Percentiles rank a stretch among this genome's conserved stretches.
phyloP scores from a whole-genome alignment of 345 rosid species.

The Pugionium dolabratum region DNA sequence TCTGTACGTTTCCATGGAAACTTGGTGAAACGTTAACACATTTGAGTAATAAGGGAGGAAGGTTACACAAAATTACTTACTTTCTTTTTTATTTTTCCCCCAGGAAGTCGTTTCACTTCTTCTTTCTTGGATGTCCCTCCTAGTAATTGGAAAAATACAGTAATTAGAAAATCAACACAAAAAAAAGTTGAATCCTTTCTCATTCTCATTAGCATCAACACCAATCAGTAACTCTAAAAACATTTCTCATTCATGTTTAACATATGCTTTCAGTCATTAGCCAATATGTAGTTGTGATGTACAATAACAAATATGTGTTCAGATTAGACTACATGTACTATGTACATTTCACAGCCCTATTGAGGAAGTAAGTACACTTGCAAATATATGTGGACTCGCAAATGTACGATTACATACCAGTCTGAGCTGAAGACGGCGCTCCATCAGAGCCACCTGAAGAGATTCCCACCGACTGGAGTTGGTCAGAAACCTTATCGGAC shows the following conservation, averaged over 20 bases:
- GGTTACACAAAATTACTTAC: constrained; percentile 44
- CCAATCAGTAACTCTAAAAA: neutral
- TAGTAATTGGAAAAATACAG: constrained; percentile 21
- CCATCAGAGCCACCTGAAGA: constrained; percentile 58
- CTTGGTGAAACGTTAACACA: neutral
- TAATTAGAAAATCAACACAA: neutral
- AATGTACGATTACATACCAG: constrained; percentile 26
- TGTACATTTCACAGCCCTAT: neutral
- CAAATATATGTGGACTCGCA: neutral
- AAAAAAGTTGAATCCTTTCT: neutral
- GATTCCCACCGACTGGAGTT: constrained; percentile 69
- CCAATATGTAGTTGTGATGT: neutral
- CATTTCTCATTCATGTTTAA: constrained; percentile 2
- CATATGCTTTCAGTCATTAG: constrained; percentile 3
- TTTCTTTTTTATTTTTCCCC: constrained; percentile 93
- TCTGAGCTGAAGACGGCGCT: constrained; percentile 48
- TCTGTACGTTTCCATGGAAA: constrained; percentile 6
- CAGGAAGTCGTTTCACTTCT: constrained; percentile 91
- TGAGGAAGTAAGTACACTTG: neutral
- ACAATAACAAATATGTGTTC: neutral
- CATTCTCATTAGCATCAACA: constrained; percentile 4
- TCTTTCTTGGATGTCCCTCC: constrained; percentile 62
- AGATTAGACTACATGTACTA: neutral
- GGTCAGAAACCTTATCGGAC: constrained; percentile 62
- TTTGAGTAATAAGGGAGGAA: neutral